These are phyloP conservation scores for Suhomyces atakaporum DNA, from an alignment of 1,139 yeast species.

Conservation along the genomic window DNA sequence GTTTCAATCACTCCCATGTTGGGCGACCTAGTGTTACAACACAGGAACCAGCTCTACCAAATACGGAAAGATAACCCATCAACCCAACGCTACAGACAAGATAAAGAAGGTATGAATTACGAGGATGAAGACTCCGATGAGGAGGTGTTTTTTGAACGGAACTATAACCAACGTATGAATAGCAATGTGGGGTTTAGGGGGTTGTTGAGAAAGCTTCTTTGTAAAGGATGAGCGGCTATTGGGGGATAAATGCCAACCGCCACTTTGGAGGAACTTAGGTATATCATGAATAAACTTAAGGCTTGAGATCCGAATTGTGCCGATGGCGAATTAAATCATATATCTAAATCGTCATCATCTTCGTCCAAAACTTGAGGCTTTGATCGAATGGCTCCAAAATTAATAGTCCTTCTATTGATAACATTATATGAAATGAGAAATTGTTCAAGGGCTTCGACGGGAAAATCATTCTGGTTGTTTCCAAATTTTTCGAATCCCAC, in stretches of 20 bases:
- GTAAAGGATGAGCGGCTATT: background rate
- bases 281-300: too few species aligned
- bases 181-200: background rate
- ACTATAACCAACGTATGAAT: background rate
- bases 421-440: slow-evolving; percentile 35
- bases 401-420: slow-evolving; percentile 36
- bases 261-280: too few species aligned
- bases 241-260: background rate
- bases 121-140: background rate
- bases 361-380: slow-evolving; percentile 17
- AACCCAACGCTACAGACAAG: background rate
- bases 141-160: background rate
- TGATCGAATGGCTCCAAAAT: slow-evolving; percentile 23
- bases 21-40: slow-evolving; percentile 8
- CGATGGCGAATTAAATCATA: slow-evolving; percentile 4
- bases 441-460: slow-evolving; percentile 48
- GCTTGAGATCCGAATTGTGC: too few species aligned
- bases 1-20: slow-evolving; percentile 3
- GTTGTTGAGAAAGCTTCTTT: background rate
- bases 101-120: background rate
- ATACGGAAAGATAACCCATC: background rate
- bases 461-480: slow-evolving; percentile 31
- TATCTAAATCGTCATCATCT: slow-evolving; percentile 22
- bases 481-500: slow-evolving; percentile 70
- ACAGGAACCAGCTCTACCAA: slow-evolving; percentile 2